Evolutionary conservation across 2,329 filamentous ascomycete genomes (phyloP).

Genomic region (Blastomyces emzantsi): DNA sequence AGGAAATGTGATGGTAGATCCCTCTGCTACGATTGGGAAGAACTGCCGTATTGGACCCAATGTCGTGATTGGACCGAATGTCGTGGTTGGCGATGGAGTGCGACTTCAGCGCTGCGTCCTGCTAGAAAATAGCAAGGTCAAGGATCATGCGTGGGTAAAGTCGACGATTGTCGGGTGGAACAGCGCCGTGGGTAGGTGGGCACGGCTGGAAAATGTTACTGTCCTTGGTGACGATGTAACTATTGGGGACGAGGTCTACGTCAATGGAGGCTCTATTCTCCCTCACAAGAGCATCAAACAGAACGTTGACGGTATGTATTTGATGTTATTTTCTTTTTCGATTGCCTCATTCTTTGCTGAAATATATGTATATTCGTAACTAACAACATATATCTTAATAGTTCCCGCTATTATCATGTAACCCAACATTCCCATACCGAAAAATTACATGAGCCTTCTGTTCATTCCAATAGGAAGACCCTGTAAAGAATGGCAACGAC

Average conservation of each 20-base stretch:
- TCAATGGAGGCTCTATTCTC: constrained; percentile 90
- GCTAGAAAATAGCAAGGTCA: constrained; percentile 82
- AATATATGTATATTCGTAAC: not conserved
- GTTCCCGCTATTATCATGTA: constrained; percentile 45
- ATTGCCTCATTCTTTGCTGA: not conserved
- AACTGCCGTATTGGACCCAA: constrained; percentile 98
- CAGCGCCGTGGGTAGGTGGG: constrained; percentile 91
- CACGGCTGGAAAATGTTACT: constrained; percentile 93
- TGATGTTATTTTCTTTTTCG: constrained; percentile 20
- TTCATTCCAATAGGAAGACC: not conserved
- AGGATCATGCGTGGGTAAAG: constrained; percentile 99
- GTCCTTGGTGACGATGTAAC: constrained; percentile 96
- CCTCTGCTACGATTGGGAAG: constrained; percentile 90
- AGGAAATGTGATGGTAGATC: constrained; percentile 92
- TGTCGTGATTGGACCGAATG: constrained; percentile 88
- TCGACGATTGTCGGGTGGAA: constrained; percentile 98
- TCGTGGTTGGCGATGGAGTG: constrained; percentile 87
- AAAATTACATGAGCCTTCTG: not conserved
- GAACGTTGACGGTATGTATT: constrained; percentile 73
- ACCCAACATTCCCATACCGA: constrained; percentile 14
- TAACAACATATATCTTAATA: constrained; percentile 18
- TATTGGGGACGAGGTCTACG: constrained; percentile 96
- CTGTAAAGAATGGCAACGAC: not conserved
- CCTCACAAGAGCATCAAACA: constrained; percentile 99
- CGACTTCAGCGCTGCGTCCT: constrained; percentile 88